Base-by-base conservation (phyloP, 768 basidiomycete genomes). In the Lactarius indigo region DNA sequence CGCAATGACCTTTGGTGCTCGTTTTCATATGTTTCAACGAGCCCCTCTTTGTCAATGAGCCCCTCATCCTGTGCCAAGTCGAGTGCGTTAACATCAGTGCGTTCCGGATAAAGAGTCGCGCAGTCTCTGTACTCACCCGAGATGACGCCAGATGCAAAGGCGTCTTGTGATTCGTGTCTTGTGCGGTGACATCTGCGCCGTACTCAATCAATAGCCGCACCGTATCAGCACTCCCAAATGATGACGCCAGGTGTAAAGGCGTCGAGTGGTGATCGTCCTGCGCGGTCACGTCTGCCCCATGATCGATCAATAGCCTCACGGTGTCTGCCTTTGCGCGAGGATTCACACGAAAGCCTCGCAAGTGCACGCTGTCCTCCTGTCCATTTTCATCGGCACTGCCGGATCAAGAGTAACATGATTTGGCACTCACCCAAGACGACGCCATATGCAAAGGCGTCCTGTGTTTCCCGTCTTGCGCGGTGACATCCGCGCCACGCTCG, bases 311-410 rank as follows among this genome's bases (percentile, higher is more conserved):
- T n/a, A 44, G 20, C 44, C 6, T 17, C 17, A 20, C 44, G 3
- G 44, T 44, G 20, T 44, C 8, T 7, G 44, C n/a, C n/a, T 47
- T 47, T n/a, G 4, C 20, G 9, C 23, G 0, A 8, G 10, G 0
- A 8, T 4, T 47, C 3, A 0, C 0, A 6, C 2, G 5, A 9
- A 1, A 1, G 18, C 0, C 1, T 44, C 7, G 0, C 20, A 9
- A 9, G 3, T 0, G 10, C 9, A 1, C 10, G n/a, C 20, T 44
- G 10, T 12, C 44, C 10, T 23, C 9, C 44, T 47, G n/a, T 23
- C n/a, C n/a, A n/a, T 17, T 0, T 39, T 17, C 39, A 39, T 39
- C 1, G 5, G 41, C 7, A 2, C 41, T 6, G 6, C 41, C 2
- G 6, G 6, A 2, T 6, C 41, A 18, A 41, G 18, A 41, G 41